Conservation (phyloP, 148 eudicot species). For the Camellia lanceoleosa region DNA sequence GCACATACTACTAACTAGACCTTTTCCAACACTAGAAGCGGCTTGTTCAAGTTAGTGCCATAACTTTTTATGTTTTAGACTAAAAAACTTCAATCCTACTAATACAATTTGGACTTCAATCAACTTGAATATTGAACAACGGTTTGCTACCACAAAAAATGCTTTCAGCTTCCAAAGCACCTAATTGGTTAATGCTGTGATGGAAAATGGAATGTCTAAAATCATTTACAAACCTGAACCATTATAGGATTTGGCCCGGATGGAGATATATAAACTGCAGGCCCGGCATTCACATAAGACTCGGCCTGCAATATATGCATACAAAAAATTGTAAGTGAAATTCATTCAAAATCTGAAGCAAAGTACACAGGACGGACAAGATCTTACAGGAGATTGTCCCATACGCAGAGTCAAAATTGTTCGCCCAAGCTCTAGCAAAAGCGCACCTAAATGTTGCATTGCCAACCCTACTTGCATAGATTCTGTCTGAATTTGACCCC, state of each 20-base stretch:
- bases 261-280: slow-evolving; percentile 87
- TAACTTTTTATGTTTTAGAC: background rate
- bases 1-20: background rate
- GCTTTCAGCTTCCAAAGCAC: background rate
- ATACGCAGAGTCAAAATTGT: slow-evolving; percentile 76
- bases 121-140: background rate
- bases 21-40: background rate
- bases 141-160: background rate
- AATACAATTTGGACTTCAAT: background rate
- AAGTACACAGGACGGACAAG: slow-evolving; percentile 5
- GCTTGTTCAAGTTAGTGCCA: background rate
- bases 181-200: background rate
- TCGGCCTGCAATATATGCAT: slow-evolving; percentile 58
- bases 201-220: background rate
- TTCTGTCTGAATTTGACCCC: slow-evolving; percentile 76
- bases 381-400: slow-evolving; percentile 84
- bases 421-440: slow-evolving; percentile 90
- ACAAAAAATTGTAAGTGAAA: slow-evolving; percentile 10
- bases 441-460: slow-evolving; percentile 95
- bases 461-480: slow-evolving; percentile 63
- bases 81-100: background rate
- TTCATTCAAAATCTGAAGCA: background rate
- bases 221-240: slow-evolving; percentile 75
- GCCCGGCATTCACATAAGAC: slow-evolving; percentile 83
- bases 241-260: slow-evolving; percentile 92